Base-by-base conservation (phyloP, 2,329 filamentous ascomycete species). In the Huntiella abstrusa region DNA sequence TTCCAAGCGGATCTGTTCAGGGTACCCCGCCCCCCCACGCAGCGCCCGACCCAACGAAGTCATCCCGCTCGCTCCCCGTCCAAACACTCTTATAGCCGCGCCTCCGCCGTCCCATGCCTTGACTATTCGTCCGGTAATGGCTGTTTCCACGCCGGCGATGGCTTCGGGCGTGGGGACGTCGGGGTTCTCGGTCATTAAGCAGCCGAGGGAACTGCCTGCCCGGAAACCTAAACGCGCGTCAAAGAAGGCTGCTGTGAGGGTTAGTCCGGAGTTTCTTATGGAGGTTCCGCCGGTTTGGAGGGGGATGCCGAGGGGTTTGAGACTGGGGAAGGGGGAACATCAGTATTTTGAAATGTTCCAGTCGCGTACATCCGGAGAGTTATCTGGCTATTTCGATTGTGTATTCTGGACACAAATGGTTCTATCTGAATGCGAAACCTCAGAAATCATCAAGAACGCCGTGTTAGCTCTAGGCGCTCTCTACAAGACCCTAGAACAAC, bases 321-420 rank as follows among this genome's bases (percentile, higher is more conserved):
- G 33, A 22, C 34, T 49, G 32, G 33, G 39, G 15, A 37, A 33
- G 4, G 44, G 64, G 41, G 75, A 80, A 51, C 65, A 63, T 13
- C 66, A 69, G 42, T 79, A 79, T 53, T 79, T 79, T 54, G 67
- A 75, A 48, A 60, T 78, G 10, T 80, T 80, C 53, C 68, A 70
- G 37, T 63, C 68, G 19, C 71, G 73, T 38, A 79, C 77, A 0
- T 72, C 75, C 1, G 69, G 62, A 41, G 74, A 78, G 54, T 61
- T 81, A 5, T 78, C 76, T 0, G 76, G 77, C 10, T 80, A 76
- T 55, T 81, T 81, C 51, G 73, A 80, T 55, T 71, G 69, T 15
- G 64, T 68, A 1, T 81, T 81, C 55, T 82, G 77, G 77, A 75
- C 68, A 1, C 64, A 68, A 38, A 68, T 70, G 33, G 75, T 81